These are phyloP conservation scores for Funneliformis mosseae DNA, from an alignment of 192 early-diverging fungal species.

Conservation along the genomic window DNA sequence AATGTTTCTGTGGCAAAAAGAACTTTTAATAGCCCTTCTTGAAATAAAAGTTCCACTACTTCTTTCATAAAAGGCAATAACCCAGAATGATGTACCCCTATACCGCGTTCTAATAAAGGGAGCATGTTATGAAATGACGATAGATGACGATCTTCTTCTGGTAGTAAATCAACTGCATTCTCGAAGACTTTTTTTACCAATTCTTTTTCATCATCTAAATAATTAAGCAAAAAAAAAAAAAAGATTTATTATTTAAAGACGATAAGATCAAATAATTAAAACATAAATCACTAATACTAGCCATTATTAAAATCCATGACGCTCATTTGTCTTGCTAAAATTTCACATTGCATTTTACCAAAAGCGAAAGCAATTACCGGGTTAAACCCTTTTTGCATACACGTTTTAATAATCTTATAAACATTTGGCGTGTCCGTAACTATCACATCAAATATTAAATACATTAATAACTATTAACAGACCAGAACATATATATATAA, in stretches of 20 bases:
- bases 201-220: slow-evolving; percentile 61
- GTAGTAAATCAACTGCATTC: slow-evolving; percentile 83
- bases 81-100: slow-evolving; percentile 97
- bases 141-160: slow-evolving; percentile 86
- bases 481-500: slow-evolving; percentile 1
- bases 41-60: slow-evolving; percentile 96
- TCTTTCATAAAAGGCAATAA: slow-evolving; percentile 96
- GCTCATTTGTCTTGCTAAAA: slow-evolving; percentile 86
- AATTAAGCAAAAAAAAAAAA: not conserved
- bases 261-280: not conserved
- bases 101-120: slow-evolving; percentile 88
- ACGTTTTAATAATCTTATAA: slow-evolving; percentile 95
- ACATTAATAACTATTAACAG: not conserved
- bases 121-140: slow-evolving; percentile 94
- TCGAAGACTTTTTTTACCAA: slow-evolving; percentile 83
- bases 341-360: slow-evolving; percentile 91
- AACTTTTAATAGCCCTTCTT: slow-evolving; percentile 96
- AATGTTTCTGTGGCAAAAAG: slow-evolving; percentile 99
- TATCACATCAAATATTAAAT: not conserved
- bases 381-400: slow-evolving; percentile 92
- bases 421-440: slow-evolving; percentile 72
- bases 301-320: slow-evolving; percentile 90
- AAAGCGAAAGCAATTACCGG: slow-evolving; percentile 99
- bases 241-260: not conserved
- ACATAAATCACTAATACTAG: slow-evolving; percentile 5